phyloP scores from a whole-genome alignment of 2,329 filamentous ascomycete genomes.

The Colletotrichum sp. region DNA sequence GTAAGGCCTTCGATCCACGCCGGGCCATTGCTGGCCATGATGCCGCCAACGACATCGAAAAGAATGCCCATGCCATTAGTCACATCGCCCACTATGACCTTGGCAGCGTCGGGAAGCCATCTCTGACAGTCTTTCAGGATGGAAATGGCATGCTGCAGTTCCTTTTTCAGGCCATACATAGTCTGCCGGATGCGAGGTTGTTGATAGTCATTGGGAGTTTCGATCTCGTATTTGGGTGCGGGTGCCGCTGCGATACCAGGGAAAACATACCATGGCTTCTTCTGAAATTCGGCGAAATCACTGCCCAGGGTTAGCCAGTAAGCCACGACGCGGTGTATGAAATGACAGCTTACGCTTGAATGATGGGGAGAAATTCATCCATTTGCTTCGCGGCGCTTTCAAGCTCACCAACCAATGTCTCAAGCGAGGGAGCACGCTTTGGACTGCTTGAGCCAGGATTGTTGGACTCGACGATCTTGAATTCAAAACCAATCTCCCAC shows the following conservation, averaged over 20 bases:
- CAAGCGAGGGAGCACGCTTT: not conserved
- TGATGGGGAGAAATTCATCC: constrained; percentile 23
- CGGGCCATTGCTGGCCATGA: constrained; percentile 26
- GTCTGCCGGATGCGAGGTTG: constrained; percentile 23
- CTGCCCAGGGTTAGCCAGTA: not conserved
- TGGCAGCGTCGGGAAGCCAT: not conserved
- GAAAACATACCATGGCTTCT: not conserved
- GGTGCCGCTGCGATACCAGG: not conserved
- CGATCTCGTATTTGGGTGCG: not conserved
- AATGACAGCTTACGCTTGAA: constrained; percentile 21
- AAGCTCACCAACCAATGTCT: constrained; percentile 1
- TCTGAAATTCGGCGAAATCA: constrained; percentile 26
- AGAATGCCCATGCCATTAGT: constrained; percentile 17
- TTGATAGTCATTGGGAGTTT: not conserved
- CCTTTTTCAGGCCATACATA: constrained; percentile 27
- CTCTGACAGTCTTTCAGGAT: constrained; percentile 8
- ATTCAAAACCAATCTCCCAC: not conserved
- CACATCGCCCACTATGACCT: not conserved
- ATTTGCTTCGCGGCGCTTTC: constrained; percentile 20
- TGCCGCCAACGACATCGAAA: constrained; percentile 20
- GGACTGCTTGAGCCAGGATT: not conserved
- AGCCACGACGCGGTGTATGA: too few relatives aligned
- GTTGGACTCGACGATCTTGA: not conserved
- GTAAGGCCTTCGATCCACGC: constrained; percentile 26
- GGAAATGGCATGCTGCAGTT: constrained; percentile 22